Evolutionary conservation across 2,329 filamentous ascomycete genomes (phyloP).

Genomic region (Cordyceps farinosa): DNA sequence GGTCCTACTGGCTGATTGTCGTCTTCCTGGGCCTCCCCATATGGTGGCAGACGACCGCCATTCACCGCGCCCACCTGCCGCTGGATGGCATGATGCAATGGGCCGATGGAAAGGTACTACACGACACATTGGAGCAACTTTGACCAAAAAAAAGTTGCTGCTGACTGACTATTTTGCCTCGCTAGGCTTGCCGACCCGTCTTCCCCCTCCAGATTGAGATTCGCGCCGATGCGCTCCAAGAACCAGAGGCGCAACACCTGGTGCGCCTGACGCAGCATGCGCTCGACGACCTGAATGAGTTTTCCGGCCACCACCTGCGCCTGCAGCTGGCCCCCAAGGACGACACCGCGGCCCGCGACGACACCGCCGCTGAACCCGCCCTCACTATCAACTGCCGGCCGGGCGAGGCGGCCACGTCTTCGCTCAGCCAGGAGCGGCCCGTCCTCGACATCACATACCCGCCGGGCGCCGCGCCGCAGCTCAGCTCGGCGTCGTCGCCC

Average conservation of each 20-base stretch:
- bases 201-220: constrained; percentile 83
- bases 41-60: constrained; percentile 94
- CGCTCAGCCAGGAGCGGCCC: constrained; percentile 65
- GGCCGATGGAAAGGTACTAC: constrained; percentile 78
- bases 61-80: constrained; percentile 82
- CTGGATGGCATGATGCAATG: constrained; percentile 83
- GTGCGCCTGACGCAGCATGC: constrained; percentile 79
- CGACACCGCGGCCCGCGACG: constrained; percentile 33
- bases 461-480: constrained; percentile 62
- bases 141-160: background rate
- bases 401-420: constrained; percentile 56
- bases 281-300: constrained; percentile 82
- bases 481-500: constrained; percentile 65
- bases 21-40: constrained; percentile 80
- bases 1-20: constrained; percentile 89
- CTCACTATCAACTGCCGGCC: constrained; percentile 69
- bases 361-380: constrained; percentile 47
- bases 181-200: constrained; percentile 77
- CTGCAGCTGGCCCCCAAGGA: constrained; percentile 34
- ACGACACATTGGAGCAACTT: background rate
- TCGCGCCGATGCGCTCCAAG: constrained; percentile 62
- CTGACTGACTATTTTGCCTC: background rate
- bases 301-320: constrained; percentile 77
- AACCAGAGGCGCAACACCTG: constrained; percentile 67
- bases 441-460: constrained; percentile 76